Conservation (phyloP, 1,139 yeast species). For the Scheffersomyces stambukii region DNA sequence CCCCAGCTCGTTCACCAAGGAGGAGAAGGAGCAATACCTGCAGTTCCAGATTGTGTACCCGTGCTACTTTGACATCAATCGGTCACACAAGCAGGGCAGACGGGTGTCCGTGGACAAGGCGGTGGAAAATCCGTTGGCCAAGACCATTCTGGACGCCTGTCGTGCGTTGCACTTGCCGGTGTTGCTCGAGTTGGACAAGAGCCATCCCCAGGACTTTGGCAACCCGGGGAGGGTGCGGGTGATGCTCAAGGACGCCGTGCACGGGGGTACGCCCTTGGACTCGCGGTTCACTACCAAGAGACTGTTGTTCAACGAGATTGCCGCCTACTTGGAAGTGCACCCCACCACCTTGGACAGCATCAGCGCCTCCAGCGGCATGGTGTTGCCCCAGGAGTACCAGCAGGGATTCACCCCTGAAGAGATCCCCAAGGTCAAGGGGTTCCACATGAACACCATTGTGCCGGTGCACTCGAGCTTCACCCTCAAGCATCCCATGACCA, state of each 20-base stretch:
- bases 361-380: constrained; percentile 48
- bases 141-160: constrained; percentile 68
- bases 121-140: constrained; percentile 84
- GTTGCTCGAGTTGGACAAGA: constrained; percentile 71
- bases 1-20: constrained; percentile 37
- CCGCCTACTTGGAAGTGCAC: constrained; percentile 57
- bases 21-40: constrained; percentile 58
- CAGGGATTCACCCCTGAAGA: constrained; percentile 50
- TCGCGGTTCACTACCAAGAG: constrained; percentile 55
- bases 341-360: constrained; percentile 70
- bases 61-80: constrained; percentile 78
- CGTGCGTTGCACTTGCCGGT: constrained; percentile 47
- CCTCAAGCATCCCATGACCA: constrained; percentile 82
- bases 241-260: constrained; percentile 39
- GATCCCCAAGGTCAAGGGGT: constrained; percentile 77
- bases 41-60: constrained; percentile 79
- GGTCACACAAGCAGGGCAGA: constrained; percentile 80
- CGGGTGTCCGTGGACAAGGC: constrained; percentile 65
- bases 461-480: constrained; percentile 80
- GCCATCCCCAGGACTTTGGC: constrained; percentile 96
- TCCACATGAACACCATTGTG: constrained; percentile 78
- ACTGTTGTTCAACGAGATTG: constrained; percentile 56
- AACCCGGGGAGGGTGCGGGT: constrained; percentile 93
- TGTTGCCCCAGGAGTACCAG: constrained; percentile 59
- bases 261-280: constrained; percentile 38